phyloP scores from a whole-genome alignment of 2,329 filamentous ascomycete genomes.

The Herpotrichia juniperi region DNA sequence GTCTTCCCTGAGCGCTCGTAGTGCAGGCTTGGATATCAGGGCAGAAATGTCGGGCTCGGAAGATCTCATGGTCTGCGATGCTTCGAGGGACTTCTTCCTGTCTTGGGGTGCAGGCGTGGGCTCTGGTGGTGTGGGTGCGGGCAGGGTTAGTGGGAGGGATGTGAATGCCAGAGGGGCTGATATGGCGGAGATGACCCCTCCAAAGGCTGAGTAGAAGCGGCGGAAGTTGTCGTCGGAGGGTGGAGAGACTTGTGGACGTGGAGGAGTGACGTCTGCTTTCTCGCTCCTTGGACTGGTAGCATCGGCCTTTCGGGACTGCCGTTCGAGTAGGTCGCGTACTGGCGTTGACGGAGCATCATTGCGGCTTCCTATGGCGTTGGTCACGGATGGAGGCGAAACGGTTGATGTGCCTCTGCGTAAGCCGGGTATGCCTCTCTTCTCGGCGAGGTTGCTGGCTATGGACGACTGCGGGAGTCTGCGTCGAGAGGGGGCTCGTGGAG shows the following conservation, averaged over 20 bases:
- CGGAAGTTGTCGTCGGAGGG: slow-evolving; percentile 78
- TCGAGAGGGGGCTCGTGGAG: slow-evolving; percentile 41
- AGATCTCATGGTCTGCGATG: slow-evolving; percentile 41
- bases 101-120: slow-evolving; percentile 29
- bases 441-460: slow-evolving; percentile 86
- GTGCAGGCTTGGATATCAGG: slow-evolving; percentile 83
- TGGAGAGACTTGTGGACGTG: slow-evolving; percentile 23
- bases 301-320: slow-evolving; percentile 37
- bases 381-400: slow-evolving; percentile 74
- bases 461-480: slow-evolving; percentile 71
- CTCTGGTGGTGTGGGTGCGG: slow-evolving; percentile 22
- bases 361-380: slow-evolving; percentile 70
- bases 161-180: slow-evolving; percentile 93
- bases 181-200: slow-evolving; percentile 83
- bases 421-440: slow-evolving; percentile 76
- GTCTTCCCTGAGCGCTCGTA: slow-evolving; percentile 75
- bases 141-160: slow-evolving; percentile 72
- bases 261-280: slow-evolving; percentile 9
- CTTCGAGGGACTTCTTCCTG: slow-evolving; percentile 35
- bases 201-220: slow-evolving; percentile 90
- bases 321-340: slow-evolving; percentile 38
- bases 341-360: slow-evolving; percentile 37
- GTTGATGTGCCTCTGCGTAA: slow-evolving; percentile 67
- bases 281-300: slow-evolving; percentile 15
- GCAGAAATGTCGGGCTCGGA: slow-evolving; percentile 78